Evolutionary conservation across 1,284 basidiomycete genomes (phyloP), one percentile per base, ranked within the genome.

Genomic region (Sanghuangporus baumii): DNA sequence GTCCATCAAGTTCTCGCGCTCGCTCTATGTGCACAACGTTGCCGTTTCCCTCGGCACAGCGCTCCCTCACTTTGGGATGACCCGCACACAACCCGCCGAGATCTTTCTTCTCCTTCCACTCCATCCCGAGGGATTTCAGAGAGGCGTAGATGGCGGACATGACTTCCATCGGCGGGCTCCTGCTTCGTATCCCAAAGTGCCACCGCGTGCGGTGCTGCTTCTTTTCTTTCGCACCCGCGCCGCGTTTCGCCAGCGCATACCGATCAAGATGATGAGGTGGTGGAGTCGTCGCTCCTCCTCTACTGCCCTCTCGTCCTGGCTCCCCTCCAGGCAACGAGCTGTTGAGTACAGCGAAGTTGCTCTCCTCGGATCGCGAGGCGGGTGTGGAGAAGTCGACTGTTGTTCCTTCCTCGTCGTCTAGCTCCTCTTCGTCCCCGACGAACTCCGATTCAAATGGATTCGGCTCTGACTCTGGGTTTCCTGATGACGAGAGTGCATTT

Each of bases 141-240:
- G 96, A 97, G 66, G 93, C 82, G 77, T 99, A 99, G 62, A 99
- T 97, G 80, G 98, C 96, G 26, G 98, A 79, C 96, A 99, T 98
- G 51, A 99, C 96, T 74, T 98, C 96, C 94, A 98, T 97, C 20
- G 96, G 96, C 51, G 95, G 94, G 64, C 91, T 94, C 62, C 95
- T 84, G 67, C 93, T 95, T 41, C 96, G 85, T 51, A 99, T 99
- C 5, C 97, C 96, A 72, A 98, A 99, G 74, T 99, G 97, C 97
- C 97, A 99, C 71, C 89, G 90, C 12, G 89, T 91, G 66, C 84
- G 81, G 67, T 86, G 85, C 66, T 84, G 82, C 69, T 84, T 87
- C 78, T 86, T 87, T 71, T 88, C 83, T 69, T 77, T 81, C 64
- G 69, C 69, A 65, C 66, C 68, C 20, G 60, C 36, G 3, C 80